A percentile compares a stretch with the other conserved stretches of the same genome.
These are phyloP conservation scores for Remersonia thermophila DNA, from an alignment of 2,329 filamentous ascomycete species.

Conservation along the genomic window DNA sequence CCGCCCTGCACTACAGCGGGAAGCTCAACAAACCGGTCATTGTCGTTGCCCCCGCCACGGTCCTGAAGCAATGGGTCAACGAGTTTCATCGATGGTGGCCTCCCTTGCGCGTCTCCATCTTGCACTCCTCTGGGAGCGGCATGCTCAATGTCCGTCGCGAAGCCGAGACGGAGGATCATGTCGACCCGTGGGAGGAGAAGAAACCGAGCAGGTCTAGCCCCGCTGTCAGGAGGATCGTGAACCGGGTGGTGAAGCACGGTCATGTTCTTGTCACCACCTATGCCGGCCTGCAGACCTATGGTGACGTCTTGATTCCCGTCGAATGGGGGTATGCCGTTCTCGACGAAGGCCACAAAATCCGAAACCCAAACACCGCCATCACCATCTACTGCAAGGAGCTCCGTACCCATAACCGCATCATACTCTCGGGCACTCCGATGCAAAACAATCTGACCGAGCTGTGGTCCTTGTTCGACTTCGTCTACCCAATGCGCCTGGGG, in stretches of 20 bases:
- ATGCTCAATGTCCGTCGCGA: constrained; percentile 75
- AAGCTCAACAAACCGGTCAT: constrained; percentile 75
- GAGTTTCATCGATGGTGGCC: constrained; percentile 99
- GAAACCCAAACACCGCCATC: constrained; percentile 89
- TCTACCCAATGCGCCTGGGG: constrained; percentile 90
- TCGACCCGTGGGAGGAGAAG: constrained; percentile 31
- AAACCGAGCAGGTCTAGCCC: constrained; percentile 42
- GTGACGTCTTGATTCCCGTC: constrained; percentile 65
- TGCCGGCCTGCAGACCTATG: constrained; percentile 86
- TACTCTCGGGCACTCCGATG: constrained; percentile 91
- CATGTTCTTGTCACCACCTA: constrained; percentile 95
- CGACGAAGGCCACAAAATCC: constrained; percentile 96
- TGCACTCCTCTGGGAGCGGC: constrained; percentile 90
- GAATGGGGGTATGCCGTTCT: constrained; percentile 91
- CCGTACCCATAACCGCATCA: constrained; percentile 77
- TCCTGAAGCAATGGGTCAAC: constrained; percentile 95
- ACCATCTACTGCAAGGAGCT: constrained; percentile 93
- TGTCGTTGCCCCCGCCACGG: constrained; percentile 84
- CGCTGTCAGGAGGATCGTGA: constrained; percentile 67
- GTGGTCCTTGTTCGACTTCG: constrained; percentile 96
- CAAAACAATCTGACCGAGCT: constrained; percentile 93
- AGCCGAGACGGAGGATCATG: constrained; percentile 40
- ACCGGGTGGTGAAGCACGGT: constrained; percentile 69
- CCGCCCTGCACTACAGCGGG: constrained; percentile 83
- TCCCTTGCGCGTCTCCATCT: constrained; percentile 86